Base-by-base conservation (phyloP, 1,139 yeast genomes). In the Debaryomyces udenii region DNA sequence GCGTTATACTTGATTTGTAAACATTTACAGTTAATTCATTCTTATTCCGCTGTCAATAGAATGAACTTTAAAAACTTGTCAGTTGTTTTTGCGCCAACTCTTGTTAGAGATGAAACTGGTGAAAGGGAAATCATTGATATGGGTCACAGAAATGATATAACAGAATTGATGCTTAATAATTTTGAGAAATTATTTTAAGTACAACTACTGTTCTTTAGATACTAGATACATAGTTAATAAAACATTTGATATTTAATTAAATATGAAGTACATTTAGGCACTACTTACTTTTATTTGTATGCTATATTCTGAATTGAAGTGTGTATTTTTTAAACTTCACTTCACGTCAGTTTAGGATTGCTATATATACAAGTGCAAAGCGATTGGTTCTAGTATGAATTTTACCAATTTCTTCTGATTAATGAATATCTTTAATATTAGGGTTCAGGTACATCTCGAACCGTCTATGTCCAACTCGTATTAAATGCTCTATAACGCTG, bases 51-150 rank as follows among this genome's bases (percentile, higher is more conserved):
- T 13, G 59, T 65, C 30, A 87, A 86, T 55, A 72, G 87, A 59
- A 93, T 93, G 99, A 87, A 80, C 24, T 69, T 78, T 50, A 81
- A 83, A 59, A 90, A 94, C 55, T 64, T 94, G 43, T 86, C 96
- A 1, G 93, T 94, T 38, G 96, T 93, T 13, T 93, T 93, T 72
- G 96, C 98, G 0, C 99, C 99, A 1, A 90, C 98, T 3, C 68
- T 93, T 39, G 86, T 90, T 0, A 73, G 97, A 45, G 96, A 90
- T 52, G 70, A 74, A 46, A 76, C 82, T 18, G 96, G 96, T 3
- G 90, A 86, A 49, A 78, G 86, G 46, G 99, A 94, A 61, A 81
- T 93, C 64, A 57, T 74, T 40, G 99, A 93, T 59, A 90, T 90
- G 89, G 86, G 85, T 17, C 77, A 81, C 44, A 78, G 95, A 57